Conservation (phyloP, 305 asterid species). For the Solanum hybrid region DNA sequence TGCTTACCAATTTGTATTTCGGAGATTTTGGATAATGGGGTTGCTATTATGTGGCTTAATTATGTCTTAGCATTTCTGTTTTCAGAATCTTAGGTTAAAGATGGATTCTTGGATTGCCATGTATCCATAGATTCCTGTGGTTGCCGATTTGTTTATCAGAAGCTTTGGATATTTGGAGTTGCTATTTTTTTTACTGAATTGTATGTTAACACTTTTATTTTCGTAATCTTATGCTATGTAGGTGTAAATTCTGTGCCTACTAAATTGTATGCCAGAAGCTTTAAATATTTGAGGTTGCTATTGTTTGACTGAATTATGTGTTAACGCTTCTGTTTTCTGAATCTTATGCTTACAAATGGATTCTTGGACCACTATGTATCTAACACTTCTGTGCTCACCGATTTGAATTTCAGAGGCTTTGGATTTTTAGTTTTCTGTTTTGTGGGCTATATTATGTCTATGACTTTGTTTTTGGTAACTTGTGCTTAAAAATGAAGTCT, state of each 20-base stretch:
- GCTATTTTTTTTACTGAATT: background rate
- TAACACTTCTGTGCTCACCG: background rate
- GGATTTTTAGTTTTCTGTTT: background rate
- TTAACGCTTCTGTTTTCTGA: background rate
- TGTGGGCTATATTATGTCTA: background rate
- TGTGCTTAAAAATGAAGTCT: background rate
- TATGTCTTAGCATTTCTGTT: background rate
- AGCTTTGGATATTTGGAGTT: background rate
- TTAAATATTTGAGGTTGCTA: background rate
- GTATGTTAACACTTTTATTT: background rate
- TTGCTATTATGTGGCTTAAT: background rate
- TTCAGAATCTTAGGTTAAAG: background rate
- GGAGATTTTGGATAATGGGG: background rate
- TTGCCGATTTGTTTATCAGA: background rate
- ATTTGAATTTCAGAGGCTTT: background rate
- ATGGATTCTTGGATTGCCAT: background rate
- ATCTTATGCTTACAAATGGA: background rate
- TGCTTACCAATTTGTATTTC: background rate
- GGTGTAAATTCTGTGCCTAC: background rate
- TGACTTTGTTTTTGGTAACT: background rate
- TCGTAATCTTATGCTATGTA: background rate
- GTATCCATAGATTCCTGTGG: background rate
- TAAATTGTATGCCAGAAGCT: background rate
- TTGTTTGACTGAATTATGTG: background rate
- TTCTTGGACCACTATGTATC: background rate